Evolutionary conservation across 495 filamentous ascomycete species (phyloP).

Genomic region (Hypoxylon crocopeplum): DNA sequence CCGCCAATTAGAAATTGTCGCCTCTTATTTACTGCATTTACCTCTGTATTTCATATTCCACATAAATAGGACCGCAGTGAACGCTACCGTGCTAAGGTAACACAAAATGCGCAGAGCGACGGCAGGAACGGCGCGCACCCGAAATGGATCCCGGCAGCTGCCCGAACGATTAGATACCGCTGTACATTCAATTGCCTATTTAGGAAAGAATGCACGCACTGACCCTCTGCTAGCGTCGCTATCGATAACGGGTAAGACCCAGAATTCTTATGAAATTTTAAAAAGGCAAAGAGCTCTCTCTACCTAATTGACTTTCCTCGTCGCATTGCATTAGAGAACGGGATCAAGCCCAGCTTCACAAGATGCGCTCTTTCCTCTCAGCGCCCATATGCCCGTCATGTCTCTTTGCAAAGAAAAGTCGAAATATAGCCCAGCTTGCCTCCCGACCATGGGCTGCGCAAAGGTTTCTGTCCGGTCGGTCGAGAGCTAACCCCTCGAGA

Average conservation of each 20-base stretch:
- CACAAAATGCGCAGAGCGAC: too few relatives aligned
- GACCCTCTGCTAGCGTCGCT: background rate
- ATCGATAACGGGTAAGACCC: slow-evolving; percentile 10
- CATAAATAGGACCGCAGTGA: too few relatives aligned
- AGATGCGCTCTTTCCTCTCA: slow-evolving; percentile 32
- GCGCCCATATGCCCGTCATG: slow-evolving; percentile 42
- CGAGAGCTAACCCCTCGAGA: slow-evolving; percentile 65
- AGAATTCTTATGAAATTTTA: slow-evolving; percentile 18
- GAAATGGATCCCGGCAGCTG: too few relatives aligned
- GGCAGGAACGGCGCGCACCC: too few relatives aligned
- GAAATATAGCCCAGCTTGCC: slow-evolving; percentile 3
- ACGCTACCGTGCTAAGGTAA: too few relatives aligned
- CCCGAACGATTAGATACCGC: too few relatives aligned
- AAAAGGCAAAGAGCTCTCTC: too few relatives aligned
- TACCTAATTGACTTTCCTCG: background rate
- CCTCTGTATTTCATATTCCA: too few relatives aligned
- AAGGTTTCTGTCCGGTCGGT: slow-evolving; percentile 43
- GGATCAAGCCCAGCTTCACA: background rate
- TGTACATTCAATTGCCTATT: too few relatives aligned
- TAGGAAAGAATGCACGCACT: too few relatives aligned
- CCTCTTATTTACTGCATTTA: too few relatives aligned
- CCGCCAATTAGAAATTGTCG: too few relatives aligned
- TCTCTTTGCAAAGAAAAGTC: slow-evolving; percentile 24
- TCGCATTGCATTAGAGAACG: background rate
- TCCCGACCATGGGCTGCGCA: slow-evolving; percentile 45